Evolutionary conservation across 129 eudicot species (phyloP).

Genomic region (Helichrysum umbraculigerum): DNA sequence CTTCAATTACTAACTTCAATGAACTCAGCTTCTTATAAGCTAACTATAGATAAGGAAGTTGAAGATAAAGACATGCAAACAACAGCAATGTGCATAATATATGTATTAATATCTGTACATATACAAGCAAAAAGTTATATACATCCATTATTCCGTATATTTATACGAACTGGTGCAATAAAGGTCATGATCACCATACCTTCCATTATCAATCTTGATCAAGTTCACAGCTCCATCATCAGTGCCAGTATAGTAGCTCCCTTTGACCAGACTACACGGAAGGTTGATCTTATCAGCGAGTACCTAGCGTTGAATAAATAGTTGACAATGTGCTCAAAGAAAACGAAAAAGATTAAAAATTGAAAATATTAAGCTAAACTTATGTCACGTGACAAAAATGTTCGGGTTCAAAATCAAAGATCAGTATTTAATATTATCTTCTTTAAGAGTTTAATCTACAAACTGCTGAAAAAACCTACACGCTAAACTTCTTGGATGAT

Average conservation of each 20-base stretch:
- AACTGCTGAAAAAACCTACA: neutral
- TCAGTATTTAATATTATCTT: neutral
- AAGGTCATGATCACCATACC: conserved; percentile 47
- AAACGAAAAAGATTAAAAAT: neutral
- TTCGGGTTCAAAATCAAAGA: neutral
- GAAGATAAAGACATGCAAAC: conserved; percentile 12
- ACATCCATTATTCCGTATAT: neutral
- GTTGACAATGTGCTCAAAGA: conserved; percentile 19
- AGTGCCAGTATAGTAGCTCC: conserved; percentile 95
- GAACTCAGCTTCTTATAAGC: neutral
- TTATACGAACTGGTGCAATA: conserved; percentile 9
- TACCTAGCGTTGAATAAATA: conserved; percentile 49
- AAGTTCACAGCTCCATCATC: conserved; percentile 97
- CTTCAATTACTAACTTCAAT: conserved; percentile 4
- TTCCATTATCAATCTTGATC: conserved; percentile 78
- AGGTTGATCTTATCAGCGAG: conserved; percentile 94
- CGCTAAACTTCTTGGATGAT: neutral
- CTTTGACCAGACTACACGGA: conserved; percentile 94
- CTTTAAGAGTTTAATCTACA: neutral
- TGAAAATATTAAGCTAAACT: neutral
- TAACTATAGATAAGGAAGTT: conserved; percentile 1
- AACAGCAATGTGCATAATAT: conserved; percentile 9
- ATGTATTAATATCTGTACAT: conserved; percentile 6
- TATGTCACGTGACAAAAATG: neutral
- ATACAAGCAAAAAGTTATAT: conserved; percentile 14